These are phyloP conservation scores for Syzygium aqueum DNA, from an alignment of 345 rosid genomes.

Conservation along the genomic window DNA sequence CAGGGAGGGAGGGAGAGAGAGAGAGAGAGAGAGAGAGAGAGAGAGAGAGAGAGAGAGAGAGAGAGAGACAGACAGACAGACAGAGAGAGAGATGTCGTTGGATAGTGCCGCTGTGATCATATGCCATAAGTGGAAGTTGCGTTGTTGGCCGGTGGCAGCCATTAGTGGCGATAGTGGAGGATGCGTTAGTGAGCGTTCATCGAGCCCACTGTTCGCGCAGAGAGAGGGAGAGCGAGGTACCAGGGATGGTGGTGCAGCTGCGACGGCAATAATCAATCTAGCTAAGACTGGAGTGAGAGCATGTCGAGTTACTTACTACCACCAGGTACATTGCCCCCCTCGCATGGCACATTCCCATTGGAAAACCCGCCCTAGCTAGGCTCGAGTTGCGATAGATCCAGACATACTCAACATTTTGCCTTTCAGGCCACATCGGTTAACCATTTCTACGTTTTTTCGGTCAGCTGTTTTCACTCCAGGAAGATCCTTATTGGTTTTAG, in stretches of 20 bases:
- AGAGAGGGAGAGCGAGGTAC: too few relatives aligned
- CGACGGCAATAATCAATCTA: too few relatives aligned
- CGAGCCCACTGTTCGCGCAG: too few relatives aligned
- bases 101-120: neutral
- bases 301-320: too few relatives aligned
- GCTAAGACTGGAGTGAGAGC: too few relatives aligned
- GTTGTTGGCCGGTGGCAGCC: neutral
- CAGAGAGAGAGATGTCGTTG: neutral
- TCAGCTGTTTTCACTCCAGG: neutral
- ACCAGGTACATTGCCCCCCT: neutral
- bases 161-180: too few relatives aligned
- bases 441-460: neutral
- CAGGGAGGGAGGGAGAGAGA: too few relatives aligned
- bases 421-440: neutral
- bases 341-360: neutral
- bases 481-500: neutral
- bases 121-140: neutral
- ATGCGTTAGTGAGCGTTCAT: too few relatives aligned
- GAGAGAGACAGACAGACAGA: neutral
- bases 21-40: neutral
- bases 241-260: too few relatives aligned
- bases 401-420: neutral
- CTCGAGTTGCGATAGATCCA: neutral
- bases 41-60: neutral
- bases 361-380: neutral